A percentile compares a stretch with the other conserved stretches of the same genome.
These are phyloP conservation scores for Plenodomus biglobosus DNA, from an alignment of 2,329 filamentous ascomycete genomes.

Conservation along the genomic window DNA sequence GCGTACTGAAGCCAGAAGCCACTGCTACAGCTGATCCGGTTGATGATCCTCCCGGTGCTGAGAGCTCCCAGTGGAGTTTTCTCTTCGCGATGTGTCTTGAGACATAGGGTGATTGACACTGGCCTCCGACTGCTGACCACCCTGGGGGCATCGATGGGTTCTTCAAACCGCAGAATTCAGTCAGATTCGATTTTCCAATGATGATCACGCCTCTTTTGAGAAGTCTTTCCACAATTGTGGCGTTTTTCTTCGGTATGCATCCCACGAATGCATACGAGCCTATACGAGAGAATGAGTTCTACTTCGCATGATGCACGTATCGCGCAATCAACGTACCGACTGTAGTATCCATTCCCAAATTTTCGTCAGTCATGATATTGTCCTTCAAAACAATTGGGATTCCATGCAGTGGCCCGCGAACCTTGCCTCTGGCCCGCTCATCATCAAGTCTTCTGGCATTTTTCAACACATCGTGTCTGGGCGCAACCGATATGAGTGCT, in stretches of 20 bases:
- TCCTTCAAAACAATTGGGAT: conserved; percentile 50
- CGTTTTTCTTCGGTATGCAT: conserved; percentile 41
- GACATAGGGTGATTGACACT: conserved; percentile 45
- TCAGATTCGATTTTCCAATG: conserved; percentile 48
- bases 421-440: conserved; percentile 41
- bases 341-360: conserved; percentile 47
- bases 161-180: conserved; percentile 43
- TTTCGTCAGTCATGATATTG: conserved; percentile 44
- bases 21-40: conserved; percentile 46
- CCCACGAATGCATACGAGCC: conserved; percentile 44
- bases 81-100: conserved; percentile 42
- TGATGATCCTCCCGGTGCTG: conserved; percentile 41
- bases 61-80: conserved; percentile 42
- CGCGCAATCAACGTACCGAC: conserved; percentile 32
- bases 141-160: conserved; percentile 43
- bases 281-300: conserved; percentile 6
- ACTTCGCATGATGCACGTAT: not conserved
- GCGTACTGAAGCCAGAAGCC: conserved; percentile 46
- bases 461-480: conserved; percentile 39
- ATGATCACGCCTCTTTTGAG: conserved; percentile 46
- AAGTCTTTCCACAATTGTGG: conserved; percentile 43
- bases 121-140: conserved; percentile 46
- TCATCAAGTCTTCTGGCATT: conserved; percentile 45
- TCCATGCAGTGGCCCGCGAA: conserved; percentile 46
- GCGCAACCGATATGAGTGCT: conserved; percentile 45